Conservation (phyloP, 1,284 basidiomycete genomes). For the Somion occarium region DNA sequence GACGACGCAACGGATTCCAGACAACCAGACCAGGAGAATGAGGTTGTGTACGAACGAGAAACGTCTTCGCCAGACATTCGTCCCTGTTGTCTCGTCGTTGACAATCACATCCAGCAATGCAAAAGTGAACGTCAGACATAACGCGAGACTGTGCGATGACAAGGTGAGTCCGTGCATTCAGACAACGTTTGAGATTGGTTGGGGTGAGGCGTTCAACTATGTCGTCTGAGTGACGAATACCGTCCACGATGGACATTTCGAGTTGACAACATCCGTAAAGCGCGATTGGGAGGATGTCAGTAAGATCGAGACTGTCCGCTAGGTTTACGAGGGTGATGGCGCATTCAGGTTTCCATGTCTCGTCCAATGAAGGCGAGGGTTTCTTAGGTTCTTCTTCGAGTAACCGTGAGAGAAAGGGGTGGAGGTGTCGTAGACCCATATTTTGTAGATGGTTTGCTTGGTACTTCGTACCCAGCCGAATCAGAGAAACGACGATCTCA, state of each 20-base stretch:
- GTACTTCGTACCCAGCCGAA: slow-evolving; percentile 7
- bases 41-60: background rate
- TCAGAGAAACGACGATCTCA: slow-evolving; percentile 1
- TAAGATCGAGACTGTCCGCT: background rate
- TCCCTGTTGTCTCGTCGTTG: background rate
- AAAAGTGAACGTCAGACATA: background rate
- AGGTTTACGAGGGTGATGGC: slow-evolving; percentile 1
- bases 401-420: background rate
- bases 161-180: background rate
- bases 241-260: background rate
- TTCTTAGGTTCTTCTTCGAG: background rate
- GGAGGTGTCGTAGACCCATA: background rate
- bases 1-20: background rate
- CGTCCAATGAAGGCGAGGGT: no score
- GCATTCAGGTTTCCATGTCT: background rate
- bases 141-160: background rate
- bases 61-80: background rate
- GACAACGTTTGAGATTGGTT: slow-evolving; percentile 1
- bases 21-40: background rate
- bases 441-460: slow-evolving; percentile 2
- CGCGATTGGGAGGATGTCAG: background rate
- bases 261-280: slow-evolving; percentile 8
- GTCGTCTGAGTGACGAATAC: background rate
- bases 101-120: background rate
- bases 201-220: background rate